These are phyloP conservation scores for Penicillium sp. DNA, from an alignment of 2,329 filamentous ascomycete species.

Conservation along the genomic window DNA sequence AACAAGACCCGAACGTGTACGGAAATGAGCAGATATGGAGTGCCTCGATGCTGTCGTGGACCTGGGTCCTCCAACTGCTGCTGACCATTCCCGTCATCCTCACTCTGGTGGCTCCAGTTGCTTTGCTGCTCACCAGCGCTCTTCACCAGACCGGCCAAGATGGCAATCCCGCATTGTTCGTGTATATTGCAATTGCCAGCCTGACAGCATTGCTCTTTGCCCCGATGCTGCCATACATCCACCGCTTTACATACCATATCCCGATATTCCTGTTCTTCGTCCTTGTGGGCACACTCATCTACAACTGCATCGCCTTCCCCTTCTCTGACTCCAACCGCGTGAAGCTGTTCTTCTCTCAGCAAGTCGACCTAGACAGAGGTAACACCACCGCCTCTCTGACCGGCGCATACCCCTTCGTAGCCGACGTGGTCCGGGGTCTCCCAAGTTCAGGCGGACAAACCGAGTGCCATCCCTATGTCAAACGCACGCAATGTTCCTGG, in stretches of 20 bases:
- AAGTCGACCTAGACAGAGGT: constrained; percentile 70
- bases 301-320: constrained; percentile 82
- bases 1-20: constrained; percentile 47
- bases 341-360: constrained; percentile 84
- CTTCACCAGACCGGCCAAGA: constrained; percentile 79
- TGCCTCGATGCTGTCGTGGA: constrained; percentile 69
- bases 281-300: constrained; percentile 70
- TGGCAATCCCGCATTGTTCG: constrained; percentile 65
- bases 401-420: constrained; percentile 64
- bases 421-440: constrained; percentile 61
- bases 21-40: constrained; percentile 83
- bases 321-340: constrained; percentile 75
- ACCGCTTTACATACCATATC: constrained; percentile 77
- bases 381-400: constrained; percentile 64
- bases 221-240: constrained; percentile 77
- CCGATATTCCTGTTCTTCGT: constrained; percentile 71
- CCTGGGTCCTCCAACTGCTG: constrained; percentile 83
- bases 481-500: constrained; percentile 62
- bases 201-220: constrained; percentile 68
- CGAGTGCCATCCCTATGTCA: constrained; percentile 31
- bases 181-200: constrained; percentile 65
- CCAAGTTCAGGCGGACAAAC: constrained; percentile 64
- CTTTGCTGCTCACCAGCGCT: constrained; percentile 65
- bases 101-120: constrained; percentile 71
- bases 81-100: constrained; percentile 72